Conservation (phyloP, 2,329 filamentous ascomycete species). For the Calonectria ilicicola region DNA sequence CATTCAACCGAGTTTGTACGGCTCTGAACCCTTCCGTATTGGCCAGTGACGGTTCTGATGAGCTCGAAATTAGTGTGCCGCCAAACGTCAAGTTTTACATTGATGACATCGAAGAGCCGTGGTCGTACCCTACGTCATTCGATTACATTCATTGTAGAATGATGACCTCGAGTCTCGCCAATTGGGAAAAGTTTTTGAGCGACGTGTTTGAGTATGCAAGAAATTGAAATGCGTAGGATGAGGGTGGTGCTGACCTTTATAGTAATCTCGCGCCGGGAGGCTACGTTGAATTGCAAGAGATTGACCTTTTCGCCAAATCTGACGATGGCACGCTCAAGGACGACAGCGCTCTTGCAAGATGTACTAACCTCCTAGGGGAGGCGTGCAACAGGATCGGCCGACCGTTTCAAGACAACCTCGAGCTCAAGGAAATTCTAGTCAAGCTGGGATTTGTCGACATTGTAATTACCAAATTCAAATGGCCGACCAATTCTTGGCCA, state of each 20-base stretch:
- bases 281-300: conserved; percentile 7
- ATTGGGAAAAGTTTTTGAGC: background rate
- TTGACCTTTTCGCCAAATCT: conserved; percentile 2
- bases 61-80: conserved; percentile 22
- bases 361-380: conserved; percentile 19
- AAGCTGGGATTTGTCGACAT: conserved; percentile 28
- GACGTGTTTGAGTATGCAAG: background rate
- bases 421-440: conserved; percentile 28
- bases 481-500: conserved; percentile 34
- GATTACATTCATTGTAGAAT: conserved; percentile 11
- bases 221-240: background rate
- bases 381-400: conserved; percentile 29
- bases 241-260: background rate
- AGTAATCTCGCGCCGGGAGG: conserved; percentile 7
- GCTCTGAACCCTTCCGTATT: background rate
- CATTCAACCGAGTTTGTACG: conserved; percentile 33
- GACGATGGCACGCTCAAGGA: conserved; percentile 13
- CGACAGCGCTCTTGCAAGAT: conserved; percentile 14
- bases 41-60: background rate
- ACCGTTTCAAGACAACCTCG: conserved; percentile 28
- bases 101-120: conserved; percentile 9
- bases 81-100: conserved; percentile 23
- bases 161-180: conserved; percentile 11
- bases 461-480: conserved; percentile 30
- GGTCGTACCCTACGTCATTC: background rate